Conservation (phyloP, 2,329 filamentous ascomycete species). For the Xylariales sp. region DNA sequence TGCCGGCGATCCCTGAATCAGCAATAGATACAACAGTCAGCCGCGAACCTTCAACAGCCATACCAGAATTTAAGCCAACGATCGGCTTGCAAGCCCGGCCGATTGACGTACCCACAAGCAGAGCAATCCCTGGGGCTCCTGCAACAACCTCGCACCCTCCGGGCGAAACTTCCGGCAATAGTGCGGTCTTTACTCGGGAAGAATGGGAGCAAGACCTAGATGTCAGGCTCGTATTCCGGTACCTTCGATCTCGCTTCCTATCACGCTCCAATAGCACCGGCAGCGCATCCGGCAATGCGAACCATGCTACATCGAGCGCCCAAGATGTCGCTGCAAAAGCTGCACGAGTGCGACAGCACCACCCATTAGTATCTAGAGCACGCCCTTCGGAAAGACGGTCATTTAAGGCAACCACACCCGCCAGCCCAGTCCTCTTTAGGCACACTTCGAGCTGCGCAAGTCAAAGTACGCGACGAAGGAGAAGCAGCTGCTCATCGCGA, state of each 20-base stretch:
- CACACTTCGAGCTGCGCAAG: conserved; percentile 73
- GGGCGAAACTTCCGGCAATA: conserved; percentile 10
- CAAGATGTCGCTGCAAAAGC: conserved; percentile 71
- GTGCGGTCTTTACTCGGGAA: conserved; percentile 54
- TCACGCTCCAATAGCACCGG: conserved; percentile 39
- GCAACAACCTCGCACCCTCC: conserved; percentile 13
- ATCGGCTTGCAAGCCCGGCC: conserved; percentile 31
- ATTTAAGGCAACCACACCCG: conserved; percentile 50
- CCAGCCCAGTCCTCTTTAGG: conserved; percentile 42
- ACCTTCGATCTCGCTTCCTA: conserved; percentile 72
- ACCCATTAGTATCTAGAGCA: conserved; percentile 72
- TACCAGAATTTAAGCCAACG: conserved; percentile 46
- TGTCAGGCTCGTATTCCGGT: conserved; percentile 86
- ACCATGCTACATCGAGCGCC: conserved; percentile 44
- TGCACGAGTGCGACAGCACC: conserved; percentile 81
- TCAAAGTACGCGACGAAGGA: conserved; percentile 72
- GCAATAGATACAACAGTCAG: conserved; percentile 24
- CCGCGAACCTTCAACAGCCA: conserved; percentile 44
- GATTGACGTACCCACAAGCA: conserved; percentile 5
- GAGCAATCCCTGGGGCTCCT: conserved; percentile 9
- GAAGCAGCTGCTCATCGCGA: conserved; percentile 64
- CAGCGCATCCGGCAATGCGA: conserved; percentile 38
- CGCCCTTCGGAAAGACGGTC: conserved; percentile 49
- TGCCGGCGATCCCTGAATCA: conserved; percentile 60
- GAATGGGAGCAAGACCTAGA: conserved; percentile 95